Evolutionary conservation across 2,329 filamentous ascomycete genomes (phyloP), one percentile per base, ranked within the genome.

Genomic region (Pseudopithomyces chartarum): DNA sequence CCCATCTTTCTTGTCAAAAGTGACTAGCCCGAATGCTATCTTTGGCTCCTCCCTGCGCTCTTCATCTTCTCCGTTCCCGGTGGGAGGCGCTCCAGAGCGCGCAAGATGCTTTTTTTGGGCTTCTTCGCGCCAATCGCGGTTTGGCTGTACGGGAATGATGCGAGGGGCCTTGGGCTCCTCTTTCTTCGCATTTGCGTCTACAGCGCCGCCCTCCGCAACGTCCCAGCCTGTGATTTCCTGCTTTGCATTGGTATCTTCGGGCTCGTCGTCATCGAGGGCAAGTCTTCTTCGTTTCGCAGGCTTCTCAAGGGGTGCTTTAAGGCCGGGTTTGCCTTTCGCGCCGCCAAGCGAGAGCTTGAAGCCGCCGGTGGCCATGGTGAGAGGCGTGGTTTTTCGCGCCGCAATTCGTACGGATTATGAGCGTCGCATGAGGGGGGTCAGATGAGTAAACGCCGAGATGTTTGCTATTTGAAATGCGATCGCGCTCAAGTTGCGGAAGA

Each of bases 101-200:
- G 71, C 69, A 85, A 87, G 73, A 80, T 86, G 62, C 82, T 77
- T 77, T 58, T 80, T 81, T 60, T 79, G 79, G 59, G 63, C 64
- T 40, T 87, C 84, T 56, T 81, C 79, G 65, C 82, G 80, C 87
- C 86, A 89, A 76, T 90, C 84, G 52, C 82, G 80, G 73, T 90
- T 90, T 60, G 78, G 76, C 65, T 84, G 79, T 38, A 77, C 77
- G 29, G 80, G 77, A 61, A 91, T 91, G 17, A 90, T 78, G 43
- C 86, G 78, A 7, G 79, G 79, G 23, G 65, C 80, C 42, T 78
- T 72, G 26, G 73, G 73, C 55, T 73, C 75, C 52, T 78, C 75
- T 13, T 75, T 71, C 32, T 65, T 68, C n/a, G 64, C 67, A 43
- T 60, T 63, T 29, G 65, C 55, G 34, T 73, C 68, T 52, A 84